Conservation (phyloP, 2,329 filamentous ascomycete genomes). For the Aspergillus spinulosporus region DNA sequence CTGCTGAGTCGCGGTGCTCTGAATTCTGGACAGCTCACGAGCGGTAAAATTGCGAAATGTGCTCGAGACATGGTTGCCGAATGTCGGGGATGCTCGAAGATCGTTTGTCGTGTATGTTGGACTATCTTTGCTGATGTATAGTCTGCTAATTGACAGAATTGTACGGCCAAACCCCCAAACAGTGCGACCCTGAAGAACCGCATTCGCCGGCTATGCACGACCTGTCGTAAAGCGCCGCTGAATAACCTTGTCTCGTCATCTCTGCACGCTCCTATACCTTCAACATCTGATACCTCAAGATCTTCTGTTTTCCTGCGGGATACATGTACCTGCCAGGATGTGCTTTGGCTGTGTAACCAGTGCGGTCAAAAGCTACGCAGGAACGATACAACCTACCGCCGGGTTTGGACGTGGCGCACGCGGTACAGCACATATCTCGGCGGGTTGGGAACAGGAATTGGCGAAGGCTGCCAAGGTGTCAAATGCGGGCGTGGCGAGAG, state of each 20-base stretch:
- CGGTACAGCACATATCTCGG: conserved; percentile 77
- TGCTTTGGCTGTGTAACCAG: conserved; percentile 80
- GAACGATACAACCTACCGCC: conserved; percentile 59
- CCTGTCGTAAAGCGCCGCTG: conserved; percentile 73
- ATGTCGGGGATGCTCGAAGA: conserved; percentile 73
- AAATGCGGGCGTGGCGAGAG: conserved; percentile 76
- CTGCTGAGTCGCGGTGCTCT: conserved; percentile 31
- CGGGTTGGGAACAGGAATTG: conserved; percentile 80
- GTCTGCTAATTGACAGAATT: conserved; percentile 64
- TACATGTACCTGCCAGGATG: conserved; percentile 58
- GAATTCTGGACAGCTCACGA: conserved; percentile 47
- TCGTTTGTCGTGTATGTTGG: conserved; percentile 75
- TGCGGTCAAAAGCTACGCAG: conserved; percentile 70
- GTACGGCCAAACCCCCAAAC: conserved; percentile 78
- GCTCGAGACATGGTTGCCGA: conserved; percentile 83
- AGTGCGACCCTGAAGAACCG: conserved; percentile 67
- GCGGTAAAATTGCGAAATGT: conserved; percentile 73
- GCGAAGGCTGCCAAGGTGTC: conserved; percentile 83
- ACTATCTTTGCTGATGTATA: not conserved
- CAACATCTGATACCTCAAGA: conserved; percentile 36
- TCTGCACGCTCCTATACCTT: conserved; percentile 30
- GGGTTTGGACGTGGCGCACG: conserved; percentile 86
- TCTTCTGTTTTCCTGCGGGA: conserved; percentile 50
- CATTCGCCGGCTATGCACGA: conserved; percentile 76
- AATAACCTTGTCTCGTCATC: conserved; percentile 26